phyloP scores from a whole-genome alignment of 345 rosid genomes.

The Raphanus sativus region DNA sequence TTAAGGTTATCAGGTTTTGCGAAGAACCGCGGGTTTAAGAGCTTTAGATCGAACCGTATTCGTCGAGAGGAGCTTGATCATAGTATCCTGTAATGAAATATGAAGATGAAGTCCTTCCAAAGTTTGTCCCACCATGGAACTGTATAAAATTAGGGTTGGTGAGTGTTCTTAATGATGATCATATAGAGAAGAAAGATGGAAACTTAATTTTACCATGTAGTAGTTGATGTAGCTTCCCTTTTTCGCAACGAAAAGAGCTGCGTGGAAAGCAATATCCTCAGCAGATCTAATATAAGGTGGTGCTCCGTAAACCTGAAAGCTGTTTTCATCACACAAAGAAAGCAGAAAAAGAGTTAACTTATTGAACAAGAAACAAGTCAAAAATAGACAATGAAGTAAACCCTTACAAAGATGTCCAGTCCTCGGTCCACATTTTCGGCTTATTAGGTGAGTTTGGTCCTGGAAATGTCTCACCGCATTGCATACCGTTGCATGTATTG shows the following conservation, averaged over 20 bases:
- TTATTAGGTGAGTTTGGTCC: conserved; percentile 87
- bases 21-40: background rate
- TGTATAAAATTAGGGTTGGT: conserved; percentile 20
- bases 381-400: background rate
- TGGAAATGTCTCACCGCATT: conserved; percentile 73
- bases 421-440: conserved; percentile 85
- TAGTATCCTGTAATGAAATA: conserved; percentile 71
- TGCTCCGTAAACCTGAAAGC: conserved; percentile 74
- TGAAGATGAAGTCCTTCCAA: conserved; percentile 76
- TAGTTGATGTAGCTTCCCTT: conserved; percentile 84
- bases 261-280: conserved; percentile 83
- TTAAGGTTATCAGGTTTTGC: background rate
- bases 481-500: conserved; percentile 84
- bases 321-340: conserved; percentile 24
- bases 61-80: conserved; percentile 90
- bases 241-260: conserved; percentile 70
- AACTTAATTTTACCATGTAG: conserved; percentile 64
- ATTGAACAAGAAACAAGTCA: conserved; percentile 1
- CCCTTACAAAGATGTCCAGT: conserved; percentile 88
- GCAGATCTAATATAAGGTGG: conserved; percentile 63
- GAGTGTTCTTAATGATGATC: background rate
- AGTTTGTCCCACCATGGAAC: conserved; percentile 98
- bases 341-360: conserved; percentile 8
- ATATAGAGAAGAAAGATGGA: background rate
- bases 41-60: conserved; percentile 58